Evolutionary conservation across 106 monocot species (phyloP).

Genomic region (Vanilla planifolia): DNA sequence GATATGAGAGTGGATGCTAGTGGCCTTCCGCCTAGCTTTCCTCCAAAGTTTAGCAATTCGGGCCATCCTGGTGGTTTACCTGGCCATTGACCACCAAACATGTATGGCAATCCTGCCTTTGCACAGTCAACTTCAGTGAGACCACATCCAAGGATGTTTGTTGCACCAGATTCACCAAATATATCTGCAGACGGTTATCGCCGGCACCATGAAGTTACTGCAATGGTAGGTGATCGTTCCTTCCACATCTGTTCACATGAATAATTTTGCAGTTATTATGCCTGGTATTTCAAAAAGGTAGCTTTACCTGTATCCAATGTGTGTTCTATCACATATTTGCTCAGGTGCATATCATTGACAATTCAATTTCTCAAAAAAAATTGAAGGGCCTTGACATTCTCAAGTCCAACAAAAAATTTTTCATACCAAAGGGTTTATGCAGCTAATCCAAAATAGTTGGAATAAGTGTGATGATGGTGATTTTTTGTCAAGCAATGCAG

Average conservation of each 20-base stretch:
- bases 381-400: too few species aligned
- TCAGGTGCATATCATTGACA: too few species aligned
- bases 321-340: too few species aligned
- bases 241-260: neutral
- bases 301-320: too few species aligned
- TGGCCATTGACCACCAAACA: constrained; percentile 19
- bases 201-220: constrained; percentile 61
- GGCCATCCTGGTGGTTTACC: constrained; percentile 32
- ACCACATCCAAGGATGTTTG: constrained; percentile 31
- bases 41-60: constrained; percentile 13
- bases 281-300: too few species aligned
- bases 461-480: too few species aligned
- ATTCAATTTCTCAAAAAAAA: too few species aligned
- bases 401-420: neutral
- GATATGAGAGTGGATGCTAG: constrained; percentile 28
- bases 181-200: constrained; percentile 44
- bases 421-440: neutral
- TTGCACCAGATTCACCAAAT: constrained; percentile 22
- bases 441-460: too few species aligned
- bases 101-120: constrained; percentile 33
- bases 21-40: too few species aligned
- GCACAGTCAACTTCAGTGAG: constrained; percentile 32
- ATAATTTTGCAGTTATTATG: neutral
- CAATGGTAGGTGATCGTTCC: constrained; percentile 26
- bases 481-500: too few species aligned